phyloP scores from a whole-genome alignment of 2,329 filamentous ascomycete genomes.

The Calonectria ilicicola region DNA sequence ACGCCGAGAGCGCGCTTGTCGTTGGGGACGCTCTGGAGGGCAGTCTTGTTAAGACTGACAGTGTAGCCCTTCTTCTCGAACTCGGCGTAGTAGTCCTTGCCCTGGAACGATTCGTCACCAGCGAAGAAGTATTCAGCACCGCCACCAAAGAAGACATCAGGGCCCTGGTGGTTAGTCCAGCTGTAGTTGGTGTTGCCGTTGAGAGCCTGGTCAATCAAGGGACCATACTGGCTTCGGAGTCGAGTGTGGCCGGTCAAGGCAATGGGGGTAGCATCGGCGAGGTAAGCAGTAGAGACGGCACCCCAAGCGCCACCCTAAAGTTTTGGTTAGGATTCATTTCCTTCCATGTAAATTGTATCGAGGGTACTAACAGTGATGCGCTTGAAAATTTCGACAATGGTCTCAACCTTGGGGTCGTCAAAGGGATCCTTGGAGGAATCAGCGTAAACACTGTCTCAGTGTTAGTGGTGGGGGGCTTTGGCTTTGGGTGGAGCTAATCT shows the following conservation, averaged over 20 bases:
- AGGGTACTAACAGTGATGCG: conserved; percentile 70
- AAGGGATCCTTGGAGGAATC: conserved; percentile 80
- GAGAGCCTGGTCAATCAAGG: conserved; percentile 81
- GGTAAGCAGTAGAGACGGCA: conserved; percentile 82
- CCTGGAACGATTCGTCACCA: conserved; percentile 72
- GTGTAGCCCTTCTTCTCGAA: conserved; percentile 80
- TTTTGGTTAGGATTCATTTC: conserved; percentile 22
- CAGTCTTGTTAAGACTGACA: conserved; percentile 80
- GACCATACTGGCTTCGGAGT: conserved; percentile 74
- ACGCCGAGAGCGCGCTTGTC: conserved; percentile 78
- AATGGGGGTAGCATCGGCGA: conserved; percentile 86
- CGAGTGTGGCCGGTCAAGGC: conserved; percentile 80
- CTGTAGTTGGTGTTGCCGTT: conserved; percentile 84
- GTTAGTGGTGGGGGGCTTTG: conserved; percentile 27
- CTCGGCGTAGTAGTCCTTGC: conserved; percentile 83
- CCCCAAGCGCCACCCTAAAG: conserved; percentile 66
- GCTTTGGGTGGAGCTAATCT: not conserved
- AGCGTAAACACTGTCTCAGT: conserved; percentile 69
- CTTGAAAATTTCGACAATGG: conserved; percentile 81
- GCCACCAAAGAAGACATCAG: conserved; percentile 85
- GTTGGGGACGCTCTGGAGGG: conserved; percentile 69
- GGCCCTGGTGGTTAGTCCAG: conserved; percentile 80
- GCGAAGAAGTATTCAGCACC: conserved; percentile 85
- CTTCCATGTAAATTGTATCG: not conserved
- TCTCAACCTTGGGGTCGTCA: conserved; percentile 90